Conservation (phyloP, 2,329 filamentous ascomycete genomes). For the Epicoccum nigrum region DNA sequence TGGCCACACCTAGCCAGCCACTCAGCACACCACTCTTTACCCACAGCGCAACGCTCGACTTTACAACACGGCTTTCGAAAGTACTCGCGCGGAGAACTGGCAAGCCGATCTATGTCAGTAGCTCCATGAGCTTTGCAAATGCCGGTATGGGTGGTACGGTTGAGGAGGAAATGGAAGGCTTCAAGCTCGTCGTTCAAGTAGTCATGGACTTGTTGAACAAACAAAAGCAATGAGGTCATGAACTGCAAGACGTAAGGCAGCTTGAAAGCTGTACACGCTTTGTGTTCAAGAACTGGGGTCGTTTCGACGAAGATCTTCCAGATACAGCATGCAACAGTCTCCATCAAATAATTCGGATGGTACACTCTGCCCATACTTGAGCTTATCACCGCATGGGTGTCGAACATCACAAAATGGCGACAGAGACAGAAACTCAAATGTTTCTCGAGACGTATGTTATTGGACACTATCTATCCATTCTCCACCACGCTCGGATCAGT, state of each 20-base stretch:
- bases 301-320: no score
- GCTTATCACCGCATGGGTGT: no score
- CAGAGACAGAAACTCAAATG: not conserved
- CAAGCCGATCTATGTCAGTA: constrained; percentile 86
- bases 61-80: constrained; percentile 83
- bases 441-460: not conserved
- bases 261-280: not conserved
- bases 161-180: constrained; percentile 93
- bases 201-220: constrained; percentile 53
- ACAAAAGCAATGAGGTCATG: not conserved
- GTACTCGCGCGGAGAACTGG: constrained; percentile 75
- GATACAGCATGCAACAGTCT: no score
- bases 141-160: constrained; percentile 78
- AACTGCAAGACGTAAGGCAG: not conserved
- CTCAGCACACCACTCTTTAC: constrained; percentile 81
- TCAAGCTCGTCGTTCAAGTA: constrained; percentile 74
- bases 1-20: constrained; percentile 59
- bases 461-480: constrained; percentile 1
- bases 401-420: no score
- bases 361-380: no score
- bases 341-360: no score
- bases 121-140: constrained; percentile 78
- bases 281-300: not conserved
- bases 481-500: not conserved
- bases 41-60: constrained; percentile 78